Evolutionary conservation across 345 rosid genomes (phyloP).

Genomic region (Euphorbia peplus): DNA sequence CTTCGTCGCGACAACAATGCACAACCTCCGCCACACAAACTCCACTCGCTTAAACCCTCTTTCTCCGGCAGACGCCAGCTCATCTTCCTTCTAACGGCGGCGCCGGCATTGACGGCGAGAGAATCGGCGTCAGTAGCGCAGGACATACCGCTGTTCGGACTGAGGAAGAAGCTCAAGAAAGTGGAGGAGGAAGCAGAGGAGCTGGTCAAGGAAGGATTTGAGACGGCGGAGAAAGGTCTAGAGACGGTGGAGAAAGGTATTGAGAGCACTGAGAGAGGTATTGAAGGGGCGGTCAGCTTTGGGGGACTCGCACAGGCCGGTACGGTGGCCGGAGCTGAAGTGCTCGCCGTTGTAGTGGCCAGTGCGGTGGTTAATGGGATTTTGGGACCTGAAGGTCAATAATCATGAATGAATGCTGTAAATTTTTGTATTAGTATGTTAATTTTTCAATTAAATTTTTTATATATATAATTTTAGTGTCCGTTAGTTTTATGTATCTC

Average conservation of each 20-base stretch:
- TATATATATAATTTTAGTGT: no score
- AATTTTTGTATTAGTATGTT: no score
- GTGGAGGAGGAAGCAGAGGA: conserved; percentile 74
- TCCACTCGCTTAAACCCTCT: conserved; percentile 20
- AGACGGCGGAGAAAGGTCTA: conserved; percentile 47
- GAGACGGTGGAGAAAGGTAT: conserved; percentile 50
- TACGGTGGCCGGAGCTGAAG: conserved; percentile 70
- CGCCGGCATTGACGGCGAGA: conserved; percentile 35
- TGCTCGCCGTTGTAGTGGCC: conserved; percentile 60
- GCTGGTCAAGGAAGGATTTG: conserved; percentile 67
- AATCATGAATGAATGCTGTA: no score
- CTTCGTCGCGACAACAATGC: conserved; percentile 18
- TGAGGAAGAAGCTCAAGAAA: conserved; percentile 66
- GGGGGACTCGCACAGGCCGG: conserved; percentile 82
- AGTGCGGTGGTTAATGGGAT: conserved; percentile 75
- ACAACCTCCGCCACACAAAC: conserved; percentile 28
- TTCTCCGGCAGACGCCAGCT: conserved; percentile 48
- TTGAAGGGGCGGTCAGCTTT: conserved; percentile 45
- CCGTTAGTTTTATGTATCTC: no score
- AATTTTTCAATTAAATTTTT: no score
- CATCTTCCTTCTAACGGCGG: conserved; percentile 49
- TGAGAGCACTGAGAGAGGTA: conserved; percentile 46
- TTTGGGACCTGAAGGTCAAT: conserved; percentile 59
- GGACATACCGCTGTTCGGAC: conserved; percentile 70
- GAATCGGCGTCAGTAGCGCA: conserved; percentile 44